Conservation (phyloP, 768 basidiomycete species). For the Xerocomellus intermedius region DNA sequence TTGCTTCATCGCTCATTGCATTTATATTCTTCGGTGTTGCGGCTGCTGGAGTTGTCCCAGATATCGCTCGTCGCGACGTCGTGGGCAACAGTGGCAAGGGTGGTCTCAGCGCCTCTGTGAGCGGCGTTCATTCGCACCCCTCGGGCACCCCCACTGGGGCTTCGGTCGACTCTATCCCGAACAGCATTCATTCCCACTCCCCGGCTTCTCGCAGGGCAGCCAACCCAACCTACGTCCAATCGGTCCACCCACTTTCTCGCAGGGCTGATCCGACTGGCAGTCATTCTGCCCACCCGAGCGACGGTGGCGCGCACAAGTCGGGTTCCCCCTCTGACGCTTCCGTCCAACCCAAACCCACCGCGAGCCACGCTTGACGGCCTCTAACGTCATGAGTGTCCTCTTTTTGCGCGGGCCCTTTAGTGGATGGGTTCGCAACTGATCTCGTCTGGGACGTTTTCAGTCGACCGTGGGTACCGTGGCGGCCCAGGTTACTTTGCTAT, state of each 20-base stretch:
- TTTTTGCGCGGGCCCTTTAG: neutral
- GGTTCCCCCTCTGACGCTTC: neutral
- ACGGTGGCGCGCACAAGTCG: neutral
- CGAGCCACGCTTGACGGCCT: neutral
- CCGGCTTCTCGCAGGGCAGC: neutral
- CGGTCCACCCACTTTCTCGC: neutral
- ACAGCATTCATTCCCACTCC: neutral
- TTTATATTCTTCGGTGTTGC: slow-evolving; percentile 5
- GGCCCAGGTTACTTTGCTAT: neutral
- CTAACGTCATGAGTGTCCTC: neutral
- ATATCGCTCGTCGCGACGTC: neutral
- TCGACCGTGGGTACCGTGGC: neutral
- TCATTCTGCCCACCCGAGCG: neutral
- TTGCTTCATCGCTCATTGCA: neutral
- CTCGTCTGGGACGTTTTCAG: neutral
- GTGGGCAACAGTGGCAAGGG: neutral
- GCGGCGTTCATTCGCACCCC: neutral
- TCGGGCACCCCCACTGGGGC: neutral
- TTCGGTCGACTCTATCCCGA: neutral
- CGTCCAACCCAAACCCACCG: no score
- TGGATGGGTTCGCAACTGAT: neutral
- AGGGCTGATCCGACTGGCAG: neutral
- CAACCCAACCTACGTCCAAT: neutral
- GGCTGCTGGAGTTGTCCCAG: slow-evolving; percentile 5
- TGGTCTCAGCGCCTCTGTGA: neutral